phyloP scores from a whole-genome alignment of 139 green algal genomes.

The Raphidocelis subcapitata region DNA sequence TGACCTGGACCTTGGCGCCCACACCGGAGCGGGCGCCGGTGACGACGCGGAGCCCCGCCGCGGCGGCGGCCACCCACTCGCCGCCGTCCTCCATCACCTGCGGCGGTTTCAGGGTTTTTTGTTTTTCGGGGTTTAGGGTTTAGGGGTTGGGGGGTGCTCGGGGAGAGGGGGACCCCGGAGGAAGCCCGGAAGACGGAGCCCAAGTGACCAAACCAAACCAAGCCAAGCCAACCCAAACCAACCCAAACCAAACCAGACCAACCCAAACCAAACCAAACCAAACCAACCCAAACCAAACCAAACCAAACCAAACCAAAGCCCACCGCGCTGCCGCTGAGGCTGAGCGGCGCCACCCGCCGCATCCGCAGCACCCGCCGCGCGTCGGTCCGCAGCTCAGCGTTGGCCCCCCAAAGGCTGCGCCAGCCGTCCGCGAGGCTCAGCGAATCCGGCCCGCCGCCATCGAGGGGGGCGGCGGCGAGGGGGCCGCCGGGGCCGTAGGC shows the following conservation, averaged over 20 bases:
- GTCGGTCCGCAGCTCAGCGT: conserved; percentile 28
- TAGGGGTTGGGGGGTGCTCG: too few species aligned
- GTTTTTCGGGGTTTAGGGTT: background rate
- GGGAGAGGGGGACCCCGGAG: too few species aligned
- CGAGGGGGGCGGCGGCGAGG: background rate
- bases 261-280: background rate
- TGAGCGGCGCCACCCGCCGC: conserved; percentile 13
- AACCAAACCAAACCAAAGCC: background rate
- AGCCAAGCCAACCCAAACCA: background rate
- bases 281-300: conserved; percentile 5
- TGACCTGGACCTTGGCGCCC: conserved; percentile 19
- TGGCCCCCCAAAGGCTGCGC: conserved; percentile 3
- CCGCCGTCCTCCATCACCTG: background rate
- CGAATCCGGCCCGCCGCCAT: too few species aligned
- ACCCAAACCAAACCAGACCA: background rate
- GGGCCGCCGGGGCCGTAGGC: background rate
- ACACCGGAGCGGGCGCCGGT: background rate
- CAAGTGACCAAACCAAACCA: too few species aligned
- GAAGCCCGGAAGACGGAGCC: too few species aligned
- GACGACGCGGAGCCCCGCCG: background rate
- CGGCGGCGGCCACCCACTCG: background rate
- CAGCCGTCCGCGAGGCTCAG: too few species aligned
- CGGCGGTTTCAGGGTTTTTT: background rate
- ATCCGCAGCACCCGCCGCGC: conserved; percentile 8
- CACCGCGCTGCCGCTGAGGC: conserved; percentile 25